Evolutionary conservation across 371 early-diverging fungal species (phyloP).

Genomic region (Mucor circinelloides): DNA sequence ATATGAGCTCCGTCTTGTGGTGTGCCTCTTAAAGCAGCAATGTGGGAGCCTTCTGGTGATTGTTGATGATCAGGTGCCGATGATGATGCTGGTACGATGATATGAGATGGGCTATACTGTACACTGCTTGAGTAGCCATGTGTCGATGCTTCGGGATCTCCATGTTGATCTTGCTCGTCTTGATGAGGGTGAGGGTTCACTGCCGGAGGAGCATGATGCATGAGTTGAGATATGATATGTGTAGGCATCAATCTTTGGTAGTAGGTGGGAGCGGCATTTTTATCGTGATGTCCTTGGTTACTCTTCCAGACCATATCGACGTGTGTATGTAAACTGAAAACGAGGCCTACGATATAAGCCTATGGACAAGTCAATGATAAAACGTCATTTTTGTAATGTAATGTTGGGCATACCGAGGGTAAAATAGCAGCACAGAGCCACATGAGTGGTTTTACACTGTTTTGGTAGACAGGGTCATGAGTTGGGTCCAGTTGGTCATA

Average conservation of each 20-base stretch:
- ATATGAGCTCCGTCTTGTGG: slow-evolving; percentile 3
- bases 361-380: slow-evolving; percentile 5
- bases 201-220: slow-evolving; percentile 17
- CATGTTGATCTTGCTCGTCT: background rate
- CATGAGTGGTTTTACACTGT: slow-evolving; percentile 85
- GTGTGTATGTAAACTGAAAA: slow-evolving; percentile 94
- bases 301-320: slow-evolving; percentile 85
- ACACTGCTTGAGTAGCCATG: background rate
- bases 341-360: slow-evolving; percentile 90
- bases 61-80: background rate
- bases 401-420: slow-evolving; percentile 56
- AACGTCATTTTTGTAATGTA: background rate
- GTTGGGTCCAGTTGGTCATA: slow-evolving; percentile 72
- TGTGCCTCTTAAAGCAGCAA: background rate
- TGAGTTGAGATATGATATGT: slow-evolving; percentile 47
- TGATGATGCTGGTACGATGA: slow-evolving; percentile 33
- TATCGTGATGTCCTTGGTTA: slow-evolving; percentile 25
- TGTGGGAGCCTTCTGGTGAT: background rate
- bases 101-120: slow-evolving; percentile 28
- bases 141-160: background rate
- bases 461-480: slow-evolving; percentile 81
- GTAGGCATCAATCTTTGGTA: slow-evolving; percentile 44
- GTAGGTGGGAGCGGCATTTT: slow-evolving; percentile 17
- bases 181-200: slow-evolving; percentile 10
- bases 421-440: slow-evolving; percentile 86